Percentiles rank a stretch among this genome's conserved stretches.
Conservation (phyloP, 352 stramenopile species). For the Globisporangium mamillatum region DNA sequence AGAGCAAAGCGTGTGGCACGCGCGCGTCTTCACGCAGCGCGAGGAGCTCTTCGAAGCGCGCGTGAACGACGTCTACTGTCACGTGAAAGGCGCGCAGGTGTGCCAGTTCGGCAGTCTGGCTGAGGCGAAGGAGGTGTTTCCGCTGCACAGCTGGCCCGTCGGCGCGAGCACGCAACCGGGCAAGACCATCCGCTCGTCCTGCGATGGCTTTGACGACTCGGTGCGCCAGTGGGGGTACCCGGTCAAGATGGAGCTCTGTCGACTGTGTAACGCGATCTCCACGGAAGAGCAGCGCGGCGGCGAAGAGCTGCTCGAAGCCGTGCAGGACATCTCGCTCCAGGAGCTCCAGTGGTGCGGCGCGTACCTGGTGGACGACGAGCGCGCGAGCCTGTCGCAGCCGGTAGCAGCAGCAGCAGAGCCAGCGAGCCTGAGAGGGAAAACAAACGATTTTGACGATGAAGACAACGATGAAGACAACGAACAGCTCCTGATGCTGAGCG, state of each 20-base stretch:
- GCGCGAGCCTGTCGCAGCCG: slow-evolving; percentile 6
- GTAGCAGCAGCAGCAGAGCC: not conserved
- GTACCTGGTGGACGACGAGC: slow-evolving; percentile 27
- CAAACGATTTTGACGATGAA: not conserved
- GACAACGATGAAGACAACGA: not conserved
- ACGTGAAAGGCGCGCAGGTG: slow-evolving; percentile 41
- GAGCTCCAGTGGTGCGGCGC: slow-evolving; percentile 53
- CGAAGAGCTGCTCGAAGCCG: slow-evolving; percentile 26
- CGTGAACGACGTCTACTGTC: slow-evolving; percentile 50
- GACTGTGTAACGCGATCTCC: slow-evolving; percentile 33
- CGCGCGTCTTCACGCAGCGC: slow-evolving; percentile 21
- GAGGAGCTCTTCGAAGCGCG: slow-evolving; percentile 33
- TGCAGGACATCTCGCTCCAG: slow-evolving; percentile 35
- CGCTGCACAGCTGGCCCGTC: slow-evolving; percentile 37
- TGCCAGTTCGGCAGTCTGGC: slow-evolving; percentile 35
- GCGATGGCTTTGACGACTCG: slow-evolving; percentile 37
- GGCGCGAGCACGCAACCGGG: slow-evolving; percentile 32
- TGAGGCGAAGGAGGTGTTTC: slow-evolving; percentile 39
- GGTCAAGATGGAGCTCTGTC: slow-evolving; percentile 49
- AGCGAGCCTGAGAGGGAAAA: not conserved
- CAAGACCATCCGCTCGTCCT: slow-evolving; percentile 26
- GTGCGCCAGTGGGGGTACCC: slow-evolving; percentile 49
- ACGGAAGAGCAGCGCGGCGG: slow-evolving; percentile 26
- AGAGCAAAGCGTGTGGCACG: slow-evolving; percentile 29
- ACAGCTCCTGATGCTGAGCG: not conserved